These are phyloP conservation scores for Serendipita sp. DNA, from an alignment of 768 basidiomycete species.

Conservation along the genomic window DNA sequence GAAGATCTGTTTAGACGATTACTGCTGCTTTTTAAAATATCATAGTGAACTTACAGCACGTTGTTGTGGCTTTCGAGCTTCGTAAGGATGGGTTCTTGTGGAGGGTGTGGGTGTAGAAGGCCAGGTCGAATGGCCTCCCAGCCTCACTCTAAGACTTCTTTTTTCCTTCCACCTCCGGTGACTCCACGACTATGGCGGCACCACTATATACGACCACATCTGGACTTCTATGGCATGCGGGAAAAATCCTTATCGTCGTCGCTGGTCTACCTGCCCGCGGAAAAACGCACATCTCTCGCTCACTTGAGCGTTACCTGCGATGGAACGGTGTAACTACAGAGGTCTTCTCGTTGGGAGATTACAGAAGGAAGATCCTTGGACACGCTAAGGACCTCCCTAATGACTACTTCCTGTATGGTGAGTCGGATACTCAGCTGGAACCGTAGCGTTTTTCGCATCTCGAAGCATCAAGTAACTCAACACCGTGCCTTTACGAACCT, in stretches of 20 bases:
- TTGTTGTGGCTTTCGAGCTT: too few relatives aligned
- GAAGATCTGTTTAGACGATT: too few relatives aligned
- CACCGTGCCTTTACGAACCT: slow-evolving; percentile 2
- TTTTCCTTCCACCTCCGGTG: background rate
- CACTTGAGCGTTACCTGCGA: slow-evolving; percentile 89
- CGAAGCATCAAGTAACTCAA: too few relatives aligned
- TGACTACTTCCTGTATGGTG: slow-evolving; percentile 82
- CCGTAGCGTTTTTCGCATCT: too few relatives aligned
- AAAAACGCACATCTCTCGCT: slow-evolving; percentile 91
- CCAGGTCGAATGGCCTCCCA: background rate
- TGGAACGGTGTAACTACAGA: slow-evolving; percentile 97
- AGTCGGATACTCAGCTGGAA: slow-evolving; percentile 13
- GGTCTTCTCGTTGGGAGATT: slow-evolving; percentile 90
- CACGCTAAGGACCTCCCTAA: slow-evolving; percentile 73
- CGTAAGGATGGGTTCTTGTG: too few relatives aligned
- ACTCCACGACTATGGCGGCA: slow-evolving; percentile 55
- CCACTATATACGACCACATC: slow-evolving; percentile 71
- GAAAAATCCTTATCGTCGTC: slow-evolving; percentile 85
- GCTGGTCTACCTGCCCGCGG: slow-evolving; percentile 89
- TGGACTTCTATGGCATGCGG: slow-evolving; percentile 68
- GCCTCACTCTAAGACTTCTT: background rate
- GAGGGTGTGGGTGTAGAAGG: too few relatives aligned
- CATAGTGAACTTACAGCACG: too few relatives aligned
- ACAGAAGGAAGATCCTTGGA: slow-evolving; percentile 77
- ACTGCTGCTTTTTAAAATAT: too few relatives aligned